Conservation (phyloP, 139 green algal species). For the Chlamydomonas sphaeroides region DNA sequence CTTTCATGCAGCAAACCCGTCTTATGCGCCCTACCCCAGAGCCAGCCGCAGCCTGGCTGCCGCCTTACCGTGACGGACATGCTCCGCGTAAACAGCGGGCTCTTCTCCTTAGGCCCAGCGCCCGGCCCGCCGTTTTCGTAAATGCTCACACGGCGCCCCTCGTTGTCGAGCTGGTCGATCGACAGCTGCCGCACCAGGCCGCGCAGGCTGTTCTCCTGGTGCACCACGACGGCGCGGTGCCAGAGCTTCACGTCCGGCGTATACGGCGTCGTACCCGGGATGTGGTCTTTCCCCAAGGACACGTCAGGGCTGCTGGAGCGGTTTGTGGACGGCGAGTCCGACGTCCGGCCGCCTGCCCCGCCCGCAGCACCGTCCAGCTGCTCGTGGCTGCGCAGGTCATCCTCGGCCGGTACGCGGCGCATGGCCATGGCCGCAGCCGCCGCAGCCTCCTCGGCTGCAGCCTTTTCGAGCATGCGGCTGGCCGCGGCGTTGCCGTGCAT, state of each 20-base stretch:
- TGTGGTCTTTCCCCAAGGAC: conserved; percentile 54
- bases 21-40: no score
- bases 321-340: conserved; percentile 26
- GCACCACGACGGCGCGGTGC: conserved; percentile 93
- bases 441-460: conserved; percentile 89
- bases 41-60: no score
- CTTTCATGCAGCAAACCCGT: no score
- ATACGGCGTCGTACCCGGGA: conserved; percentile 50
- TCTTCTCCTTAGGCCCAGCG: conserved; percentile 43
- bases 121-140: conserved; percentile 52
- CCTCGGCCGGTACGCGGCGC: conserved; percentile 62
- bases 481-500: conserved; percentile 74
- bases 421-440: conserved; percentile 78
- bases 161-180: conserved; percentile 99
- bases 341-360: not conserved
- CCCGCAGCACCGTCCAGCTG: conserved; percentile 28
- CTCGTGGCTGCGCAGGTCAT: conserved; percentile 73
- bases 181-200: conserved; percentile 82
- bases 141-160: conserved; percentile 86
- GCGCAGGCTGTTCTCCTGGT: conserved; percentile 63
- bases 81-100: conserved; percentile 58
- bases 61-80: conserved; percentile 55
- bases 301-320: conserved; percentile 49
- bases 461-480: conserved; percentile 75
- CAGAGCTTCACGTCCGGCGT: conserved; percentile 91